Percentiles rank a stretch among this genome's conserved stretches.
These are phyloP conservation scores for Lactarius deliciosus DNA, from an alignment of 768 basidiomycete genomes.

Conservation along the genomic window DNA sequence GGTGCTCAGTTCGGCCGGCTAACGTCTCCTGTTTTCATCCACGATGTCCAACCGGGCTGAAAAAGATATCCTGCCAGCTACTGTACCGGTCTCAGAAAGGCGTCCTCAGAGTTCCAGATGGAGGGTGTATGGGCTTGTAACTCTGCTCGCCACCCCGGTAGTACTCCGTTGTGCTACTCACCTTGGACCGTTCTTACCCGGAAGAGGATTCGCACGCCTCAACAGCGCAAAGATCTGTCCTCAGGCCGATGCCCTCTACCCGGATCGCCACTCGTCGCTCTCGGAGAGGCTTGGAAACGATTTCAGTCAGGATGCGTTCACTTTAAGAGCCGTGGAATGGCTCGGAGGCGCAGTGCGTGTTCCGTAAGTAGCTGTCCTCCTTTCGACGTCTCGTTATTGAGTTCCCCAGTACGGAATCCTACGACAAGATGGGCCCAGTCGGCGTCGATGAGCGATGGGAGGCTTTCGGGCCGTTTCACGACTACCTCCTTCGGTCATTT, in stretches of 20 bases:
- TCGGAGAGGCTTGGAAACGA: constrained; percentile 35
- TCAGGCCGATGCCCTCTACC: constrained; percentile 37
- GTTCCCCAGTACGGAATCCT: constrained; percentile 48
- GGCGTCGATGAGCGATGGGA: constrained; percentile 50
- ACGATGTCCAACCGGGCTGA: neutral
- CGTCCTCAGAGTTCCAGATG: neutral
- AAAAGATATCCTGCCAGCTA: neutral
- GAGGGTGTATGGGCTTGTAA: neutral
- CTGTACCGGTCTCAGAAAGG: neutral
- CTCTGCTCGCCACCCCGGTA: neutral
- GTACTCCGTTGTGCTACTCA: neutral
- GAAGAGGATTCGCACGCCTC: neutral
- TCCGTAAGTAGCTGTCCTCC: constrained; percentile 34
- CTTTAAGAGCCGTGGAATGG: constrained; percentile 38
- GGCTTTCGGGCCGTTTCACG: constrained; percentile 40
- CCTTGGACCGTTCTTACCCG: neutral
- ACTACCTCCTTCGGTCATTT: constrained; percentile 51
- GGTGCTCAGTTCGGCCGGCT: no score
- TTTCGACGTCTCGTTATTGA: neutral
- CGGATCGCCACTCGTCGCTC: constrained; percentile 34
- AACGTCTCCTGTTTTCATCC: neutral
- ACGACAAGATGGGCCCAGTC: constrained; percentile 48
- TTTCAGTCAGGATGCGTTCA: constrained; percentile 39
- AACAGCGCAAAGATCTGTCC: constrained; percentile 8
- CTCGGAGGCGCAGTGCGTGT: constrained; percentile 42